Conservation (phyloP, 257 asterid species). For the Cinchona pubescens region DNA sequence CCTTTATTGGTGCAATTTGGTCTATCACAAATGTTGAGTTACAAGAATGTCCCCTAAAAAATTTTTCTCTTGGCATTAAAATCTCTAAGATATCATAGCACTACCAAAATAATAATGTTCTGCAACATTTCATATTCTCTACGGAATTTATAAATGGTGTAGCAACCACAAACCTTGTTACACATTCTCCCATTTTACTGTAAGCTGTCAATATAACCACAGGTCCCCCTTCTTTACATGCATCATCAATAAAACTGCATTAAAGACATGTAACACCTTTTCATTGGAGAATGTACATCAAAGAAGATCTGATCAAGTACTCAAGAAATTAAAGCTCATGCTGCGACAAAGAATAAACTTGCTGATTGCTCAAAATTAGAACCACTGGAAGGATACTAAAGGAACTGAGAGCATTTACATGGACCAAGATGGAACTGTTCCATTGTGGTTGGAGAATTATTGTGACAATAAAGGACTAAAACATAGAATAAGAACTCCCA, state of each 20-base stretch:
- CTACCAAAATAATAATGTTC: not conserved
- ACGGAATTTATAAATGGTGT: not conserved
- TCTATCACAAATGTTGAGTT: not conserved
- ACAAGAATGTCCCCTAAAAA: not conserved
- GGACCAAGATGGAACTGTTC: not conserved
- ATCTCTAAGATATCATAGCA: not conserved
- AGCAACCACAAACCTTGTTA: slow-evolving; percentile 60
- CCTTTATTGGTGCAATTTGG: not conserved
- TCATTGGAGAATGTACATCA: not conserved
- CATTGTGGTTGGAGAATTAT: not conserved
- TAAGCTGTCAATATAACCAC: slow-evolving; percentile 66
- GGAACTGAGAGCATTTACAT: slow-evolving; percentile 4
- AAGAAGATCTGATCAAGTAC: not conserved
- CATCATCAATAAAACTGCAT: slow-evolving; percentile 76
- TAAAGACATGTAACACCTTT: slow-evolving; percentile 10
- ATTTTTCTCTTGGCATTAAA: not conserved
- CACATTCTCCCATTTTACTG: slow-evolving; percentile 62
- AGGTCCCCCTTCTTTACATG: slow-evolving; percentile 58
- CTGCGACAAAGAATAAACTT: not conserved
- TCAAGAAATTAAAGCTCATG: not conserved
- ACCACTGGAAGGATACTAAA: not conserved
- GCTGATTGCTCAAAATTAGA: not conserved
- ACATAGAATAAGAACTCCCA: not conserved
- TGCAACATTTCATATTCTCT: not conserved
- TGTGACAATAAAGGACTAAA: not conserved